These are phyloP conservation scores for Corchorus olitorius DNA, from an alignment of 345 rosid species.

Conservation along the genomic window DNA sequence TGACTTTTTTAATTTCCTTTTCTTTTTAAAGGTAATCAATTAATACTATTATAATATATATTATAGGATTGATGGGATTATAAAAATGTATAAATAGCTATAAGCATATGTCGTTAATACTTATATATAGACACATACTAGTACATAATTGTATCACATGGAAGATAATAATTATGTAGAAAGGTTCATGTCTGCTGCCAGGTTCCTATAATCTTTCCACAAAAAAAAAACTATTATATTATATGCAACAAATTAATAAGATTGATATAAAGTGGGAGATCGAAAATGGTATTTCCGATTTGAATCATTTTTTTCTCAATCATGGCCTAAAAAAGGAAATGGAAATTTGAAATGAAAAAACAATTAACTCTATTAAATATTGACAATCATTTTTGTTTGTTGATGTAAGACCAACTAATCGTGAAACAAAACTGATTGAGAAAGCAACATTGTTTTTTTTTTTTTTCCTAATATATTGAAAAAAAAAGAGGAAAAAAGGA, in stretches of 20 bases:
- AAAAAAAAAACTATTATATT: not conserved
- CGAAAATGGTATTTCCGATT: no score
- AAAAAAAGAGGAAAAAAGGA: not conserved
- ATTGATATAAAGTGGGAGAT: not conserved
- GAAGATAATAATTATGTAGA: constrained; percentile 8
- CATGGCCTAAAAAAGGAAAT: no score
- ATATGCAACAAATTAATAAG: not conserved
- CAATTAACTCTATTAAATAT: not conserved
- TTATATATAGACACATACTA: not conserved
- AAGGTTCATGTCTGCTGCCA: constrained; percentile 18
- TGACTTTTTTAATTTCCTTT: not conserved
- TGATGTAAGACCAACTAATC: not conserved
- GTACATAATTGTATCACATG: constrained; percentile 20
- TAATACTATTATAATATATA: no score
- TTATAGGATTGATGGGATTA: no score
- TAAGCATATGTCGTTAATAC: no score
- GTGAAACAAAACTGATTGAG: not conserved
- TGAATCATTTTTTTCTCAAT: no score
- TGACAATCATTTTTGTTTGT: not conserved
- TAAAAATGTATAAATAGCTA: not conserved
- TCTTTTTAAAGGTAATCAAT: no score
- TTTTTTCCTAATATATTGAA: not conserved
- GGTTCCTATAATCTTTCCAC: constrained; percentile 9
- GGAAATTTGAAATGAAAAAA: not conserved
- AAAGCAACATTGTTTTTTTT: not conserved